Base-by-base conservation (phyloP, 2,329 filamentous ascomycete genomes). In the Diplodia intermedia region DNA sequence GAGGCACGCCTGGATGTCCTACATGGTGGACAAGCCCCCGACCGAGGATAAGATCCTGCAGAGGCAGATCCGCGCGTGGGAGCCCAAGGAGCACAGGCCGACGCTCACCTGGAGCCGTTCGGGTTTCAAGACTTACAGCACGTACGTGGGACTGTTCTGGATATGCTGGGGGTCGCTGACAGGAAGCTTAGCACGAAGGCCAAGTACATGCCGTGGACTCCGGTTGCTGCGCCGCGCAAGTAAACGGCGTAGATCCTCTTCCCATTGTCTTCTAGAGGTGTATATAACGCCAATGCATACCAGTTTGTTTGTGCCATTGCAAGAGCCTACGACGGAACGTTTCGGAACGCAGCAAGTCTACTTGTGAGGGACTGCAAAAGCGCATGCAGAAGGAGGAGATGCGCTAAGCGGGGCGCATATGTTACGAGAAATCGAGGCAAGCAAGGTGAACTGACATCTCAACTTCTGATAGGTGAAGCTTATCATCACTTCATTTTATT, bases 1-100 rank as follows among this genome's bases (percentile, higher is more conserved):
- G 36, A 68, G 87, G 95, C 95, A 98, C 83, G 93, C 92, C 36
- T 99, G 95, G 95, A 93, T 99, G 74, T 93, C 93, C 72, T 98
- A 99, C 83, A 84, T 89, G 82, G 90, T 97, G 75, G 93, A 98
- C 81, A 91, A 91, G 81, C 89, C 94, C 47, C 95, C 95, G 1
- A 87, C 85, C 47, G 81, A 90, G 76, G 95, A 99, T 79, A 83
- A 89, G 65, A 80, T 95, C 70, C 77, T 96, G 71, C 86, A 89
- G 74, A 83, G 89, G 65, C 85, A 88, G 72, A 80, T 88, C 56
- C 87, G 93, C 70, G 79, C 84, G 47, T 98, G 94, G 91, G 93
- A 97, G 79, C 85, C 89, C 69, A 84, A 85, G 68, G 86, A 90
- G 75, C 87, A 94, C 76, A 84, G 89, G 70, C 89, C 91, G 71